Percentiles rank a stretch among this genome's conserved stretches.
Evolutionary conservation across 2,329 filamentous ascomycete genomes (phyloP).

Genomic region (Fusarium lyarnte): DNA sequence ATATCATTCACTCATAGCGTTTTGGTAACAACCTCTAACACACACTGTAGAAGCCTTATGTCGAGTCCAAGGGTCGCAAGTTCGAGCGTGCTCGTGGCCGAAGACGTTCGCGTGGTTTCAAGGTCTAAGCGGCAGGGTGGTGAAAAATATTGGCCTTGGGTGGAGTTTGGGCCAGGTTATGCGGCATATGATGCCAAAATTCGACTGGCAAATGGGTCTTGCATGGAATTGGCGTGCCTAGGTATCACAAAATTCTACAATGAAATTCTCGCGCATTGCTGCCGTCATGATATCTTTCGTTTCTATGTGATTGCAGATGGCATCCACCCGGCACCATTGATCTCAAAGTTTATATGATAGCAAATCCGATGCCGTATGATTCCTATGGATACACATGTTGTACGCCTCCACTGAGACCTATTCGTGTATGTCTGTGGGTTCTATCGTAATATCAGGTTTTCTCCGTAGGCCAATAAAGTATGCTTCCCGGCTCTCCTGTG

Average conservation of each 20-base stretch:
- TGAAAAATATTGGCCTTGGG: slow-evolving; percentile 41
- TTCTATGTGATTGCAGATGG: background rate
- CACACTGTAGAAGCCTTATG: slow-evolving; percentile 82
- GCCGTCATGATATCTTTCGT: slow-evolving; percentile 38
- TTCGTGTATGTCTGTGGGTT: slow-evolving; percentile 5
- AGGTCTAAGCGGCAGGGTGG: slow-evolving; percentile 79
- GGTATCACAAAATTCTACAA: slow-evolving; percentile 55
- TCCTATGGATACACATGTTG: background rate
- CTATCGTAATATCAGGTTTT: slow-evolving; percentile 57
- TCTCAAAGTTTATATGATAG: background rate
- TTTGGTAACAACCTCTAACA: slow-evolving; percentile 44
- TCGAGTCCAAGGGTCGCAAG: slow-evolving; percentile 99
- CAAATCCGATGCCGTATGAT: no score
- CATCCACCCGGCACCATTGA: background rate
- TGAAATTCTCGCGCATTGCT: slow-evolving; percentile 45
- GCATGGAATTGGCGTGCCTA: slow-evolving; percentile 59
- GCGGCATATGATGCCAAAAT: slow-evolving; percentile 44
- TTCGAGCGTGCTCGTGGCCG: slow-evolving; percentile 99
- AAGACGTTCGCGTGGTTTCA: slow-evolving; percentile 98
- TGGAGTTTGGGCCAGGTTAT: slow-evolving; percentile 43
- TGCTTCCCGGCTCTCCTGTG: slow-evolving; percentile 70
- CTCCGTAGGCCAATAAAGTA: slow-evolving; percentile 85
- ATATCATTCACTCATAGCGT: slow-evolving; percentile 38
- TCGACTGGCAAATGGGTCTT: slow-evolving; percentile 50
- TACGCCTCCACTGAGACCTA: background rate